Evolutionary conservation across 78 protist genomes (phyloP), one percentile per base, ranked within the genome.

Genomic region (Pigoraptor vietnamica): DNA sequence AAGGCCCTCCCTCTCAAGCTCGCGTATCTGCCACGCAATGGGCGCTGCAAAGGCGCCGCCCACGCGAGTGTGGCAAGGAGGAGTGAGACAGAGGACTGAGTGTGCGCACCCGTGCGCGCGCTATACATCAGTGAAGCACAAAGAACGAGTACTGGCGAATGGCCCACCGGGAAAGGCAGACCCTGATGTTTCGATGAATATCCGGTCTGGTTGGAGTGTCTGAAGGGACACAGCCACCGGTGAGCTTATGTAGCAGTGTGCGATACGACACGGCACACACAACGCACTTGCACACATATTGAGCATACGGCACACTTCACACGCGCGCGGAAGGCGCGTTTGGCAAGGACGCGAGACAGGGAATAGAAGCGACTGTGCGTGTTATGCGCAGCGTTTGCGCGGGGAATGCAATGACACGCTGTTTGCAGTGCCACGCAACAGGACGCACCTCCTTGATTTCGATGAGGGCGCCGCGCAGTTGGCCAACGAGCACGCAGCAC

Each of bases 131-230:
- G 67, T 48, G 29, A 48, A 48, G 6, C n/a, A n/a, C n/a, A n/a
- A n/a, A n/a, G n/a, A n/a, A n/a, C n/a, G n/a, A n/a, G n/a, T n/a
- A n/a, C n/a, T n/a, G n/a, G n/a, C n/a, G n/a, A n/a, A n/a, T n/a
- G n/a, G n/a, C 86, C 0, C 10, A 39, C 91, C 91, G 1, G 91
- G 91, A n/a, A 89, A 89, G 25, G 91, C 91, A 0, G 91, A 89
- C 14, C 91, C 91, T 2, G 56, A 36, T 1, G 91, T 89, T 25
- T 89, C 91, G 32, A 89, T 48, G 14, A 89, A 40, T 23, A 55
- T 40, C 1, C 79, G 91, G n/a, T 89, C 37, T 0, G 91, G 91
- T 1, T 24, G 0, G 23, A 89, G 33, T 10, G 0, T n/a, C 32
- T 39, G 55, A 86, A 25, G 21, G 9, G 37, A 14, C 32, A 24